Conservation (phyloP, 805 yeast genomes). For the Candida xiaguanensis region DNA sequence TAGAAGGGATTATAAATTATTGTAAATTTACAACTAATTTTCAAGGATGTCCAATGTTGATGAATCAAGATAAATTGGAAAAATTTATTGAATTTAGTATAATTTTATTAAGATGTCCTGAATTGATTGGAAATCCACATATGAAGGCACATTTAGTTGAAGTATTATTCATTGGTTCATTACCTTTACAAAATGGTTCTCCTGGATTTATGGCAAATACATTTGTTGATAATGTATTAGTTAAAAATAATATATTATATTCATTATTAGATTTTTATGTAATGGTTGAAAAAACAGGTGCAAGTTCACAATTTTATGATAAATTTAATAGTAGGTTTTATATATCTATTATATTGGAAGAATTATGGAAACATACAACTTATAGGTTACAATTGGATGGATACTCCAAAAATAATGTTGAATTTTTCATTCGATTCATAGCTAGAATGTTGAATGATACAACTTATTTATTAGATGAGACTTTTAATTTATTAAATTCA, state of each 20-base stretch:
- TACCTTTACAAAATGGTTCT: constrained; percentile 49
- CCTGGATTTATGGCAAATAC: constrained; percentile 74
- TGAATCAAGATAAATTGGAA: constrained; percentile 48
- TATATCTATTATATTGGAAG: constrained; percentile 77
- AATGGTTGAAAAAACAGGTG: constrained; percentile 93
- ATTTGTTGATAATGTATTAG: constrained; percentile 60
- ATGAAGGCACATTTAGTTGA: constrained; percentile 83
- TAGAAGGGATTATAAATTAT: constrained; percentile 79
- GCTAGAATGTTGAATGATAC: constrained; percentile 95
- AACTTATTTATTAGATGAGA: constrained; percentile 87
- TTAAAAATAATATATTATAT: constrained; percentile 65
- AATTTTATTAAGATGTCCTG: constrained; percentile 77
- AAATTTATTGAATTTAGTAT: constrained; percentile 69
- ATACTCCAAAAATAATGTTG: constrained; percentile 66
- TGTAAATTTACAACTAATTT: constrained; percentile 58
- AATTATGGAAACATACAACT: constrained; percentile 70
- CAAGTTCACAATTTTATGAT: constrained; percentile 92
- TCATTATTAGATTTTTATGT: constrained; percentile 88
- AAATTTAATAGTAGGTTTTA: constrained; percentile 89
- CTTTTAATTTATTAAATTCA: constrained; percentile 70
- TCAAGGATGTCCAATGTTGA: constrained; percentile 53
- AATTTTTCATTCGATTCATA: constrained; percentile 85
- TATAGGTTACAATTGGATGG: constrained; percentile 66
- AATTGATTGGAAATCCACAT: constrained; percentile 86
- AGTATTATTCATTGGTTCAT: constrained; percentile 69